These are phyloP conservation scores for Aureobasidium sp. DNA, from an alignment of 2,329 filamentous ascomycete species.

Conservation along the genomic window DNA sequence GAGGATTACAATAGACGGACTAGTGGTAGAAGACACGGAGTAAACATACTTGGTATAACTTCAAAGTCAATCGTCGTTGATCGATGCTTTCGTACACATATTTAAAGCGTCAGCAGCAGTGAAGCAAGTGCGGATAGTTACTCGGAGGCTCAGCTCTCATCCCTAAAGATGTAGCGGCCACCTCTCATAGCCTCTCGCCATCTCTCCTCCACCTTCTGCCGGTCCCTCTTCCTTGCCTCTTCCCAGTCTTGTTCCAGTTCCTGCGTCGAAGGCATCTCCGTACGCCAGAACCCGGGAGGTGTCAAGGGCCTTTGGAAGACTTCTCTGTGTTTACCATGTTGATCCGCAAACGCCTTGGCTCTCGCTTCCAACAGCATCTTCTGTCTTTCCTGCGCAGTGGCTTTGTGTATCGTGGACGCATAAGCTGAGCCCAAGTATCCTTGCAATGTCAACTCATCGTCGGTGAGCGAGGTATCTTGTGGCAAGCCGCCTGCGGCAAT, in stretches of 20 bases:
- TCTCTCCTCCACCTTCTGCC: conserved; percentile 58
- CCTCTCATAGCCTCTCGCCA: conserved; percentile 73
- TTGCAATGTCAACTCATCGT: conserved; percentile 34
- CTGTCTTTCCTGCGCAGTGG: conserved; percentile 44
- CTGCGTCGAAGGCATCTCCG: conserved; percentile 84
- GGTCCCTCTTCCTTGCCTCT: conserved; percentile 55
- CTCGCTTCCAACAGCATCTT: conserved; percentile 68
- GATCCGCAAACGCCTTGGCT: conserved; percentile 62
- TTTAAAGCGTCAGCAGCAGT: background rate
- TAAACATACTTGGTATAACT: background rate
- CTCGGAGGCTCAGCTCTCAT: conserved; percentile 45
- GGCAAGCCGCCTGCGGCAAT: conserved; percentile 7
- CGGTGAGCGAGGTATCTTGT: conserved; percentile 16
- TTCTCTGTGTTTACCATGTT: conserved; percentile 68
- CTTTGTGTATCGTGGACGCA: background rate
- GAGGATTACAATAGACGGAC: background rate
- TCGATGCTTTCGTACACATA: background rate
- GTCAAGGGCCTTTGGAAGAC: conserved; percentile 61
- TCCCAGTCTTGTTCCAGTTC: conserved; percentile 58
- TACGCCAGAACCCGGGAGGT: conserved; percentile 83
- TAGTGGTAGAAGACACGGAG: background rate
- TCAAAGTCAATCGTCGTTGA: background rate
- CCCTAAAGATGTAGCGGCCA: conserved; percentile 73
- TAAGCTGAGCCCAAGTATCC: conserved; percentile 45
- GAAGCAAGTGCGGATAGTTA: background rate